phyloP scores from a whole-genome alignment of 805 yeast species.

The Yamadazyma scolyti region DNA sequence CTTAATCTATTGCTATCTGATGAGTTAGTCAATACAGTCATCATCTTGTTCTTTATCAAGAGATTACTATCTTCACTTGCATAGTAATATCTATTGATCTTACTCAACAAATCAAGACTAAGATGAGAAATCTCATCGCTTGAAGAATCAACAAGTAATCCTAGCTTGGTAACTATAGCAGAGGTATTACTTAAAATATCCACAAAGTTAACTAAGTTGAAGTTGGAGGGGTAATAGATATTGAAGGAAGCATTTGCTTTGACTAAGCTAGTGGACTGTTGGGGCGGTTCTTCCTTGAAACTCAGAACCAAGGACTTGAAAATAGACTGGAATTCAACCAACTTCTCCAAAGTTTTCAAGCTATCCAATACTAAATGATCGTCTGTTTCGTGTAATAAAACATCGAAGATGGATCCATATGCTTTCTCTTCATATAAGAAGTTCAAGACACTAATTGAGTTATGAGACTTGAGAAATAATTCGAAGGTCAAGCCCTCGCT shows the following conservation, averaged over 20 bases:
- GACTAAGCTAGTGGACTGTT: conserved; percentile 1
- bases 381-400: conserved; percentile 61
- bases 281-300: conserved; percentile 28
- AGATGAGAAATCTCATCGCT: conserved; percentile 47
- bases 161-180: conserved; percentile 69
- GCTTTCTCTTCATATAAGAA: conserved; percentile 59
- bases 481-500: conserved; percentile 12
- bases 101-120: conserved; percentile 51
- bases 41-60: conserved; percentile 53
- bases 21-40: conserved; percentile 68
- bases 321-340: conserved; percentile 54
- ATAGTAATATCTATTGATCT: conserved; percentile 33
- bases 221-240: conserved; percentile 35
- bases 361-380: conserved; percentile 20
- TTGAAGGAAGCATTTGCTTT: conserved; percentile 1
- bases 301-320: conserved; percentile 24
- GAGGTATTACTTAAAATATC: conserved; percentile 71
- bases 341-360: conserved; percentile 16
- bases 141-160: conserved; percentile 66
- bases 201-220: conserved; percentile 62
- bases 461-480: conserved; percentile 55
- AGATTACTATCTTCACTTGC: conserved; percentile 15
- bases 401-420: conserved; percentile 51
- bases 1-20: conserved; percentile 77
- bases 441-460: conserved; percentile 63